Evolutionary conservation across 1,284 basidiomycete species (phyloP), one percentile per base, ranked within the genome.

Genomic region (Apiotrichum akiyoshidainum): DNA sequence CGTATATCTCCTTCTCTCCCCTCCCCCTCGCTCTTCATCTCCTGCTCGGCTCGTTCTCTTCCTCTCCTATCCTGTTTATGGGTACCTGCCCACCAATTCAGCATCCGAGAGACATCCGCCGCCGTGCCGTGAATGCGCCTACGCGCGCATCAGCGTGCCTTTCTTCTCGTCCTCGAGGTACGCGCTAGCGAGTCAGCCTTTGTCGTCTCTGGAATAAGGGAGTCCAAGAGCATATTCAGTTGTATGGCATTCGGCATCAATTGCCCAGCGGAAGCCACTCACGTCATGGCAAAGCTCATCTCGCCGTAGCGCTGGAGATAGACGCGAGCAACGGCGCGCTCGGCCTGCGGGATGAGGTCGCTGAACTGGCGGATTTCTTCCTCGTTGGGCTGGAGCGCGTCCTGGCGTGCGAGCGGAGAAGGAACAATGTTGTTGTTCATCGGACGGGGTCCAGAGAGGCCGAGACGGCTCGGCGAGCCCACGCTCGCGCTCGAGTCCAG

Each of bases 161-260:
- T 86, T 87, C 80, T 87, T 87, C 74, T 92, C 89, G 67, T 93
- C 90, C 65, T 92, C 90, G 34, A 93, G 79, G 74, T 91, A 93
- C 68, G 89, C 87, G 21, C 89, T 76, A 45, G 3, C 26, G 17
- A 17, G 16, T 19, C 40, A 17, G 40, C 40, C n/a, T 5, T 3
- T 8, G 14, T 41, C 40, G 14, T 16, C 37, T 39, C 37, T 39
- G 11, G 37, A 16, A 13, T 12, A 12, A 39, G 12, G 16, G 5
- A 6, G 19, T 21, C 35, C 16, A 7, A 12, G n/a, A n/a, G n/a
- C n/a, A n/a, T n/a, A n/a, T n/a, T n/a, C n/a, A n/a, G n/a, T n/a
- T n/a, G n/a, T n/a, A n/a, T n/a, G n/a, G n/a, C n/a, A n/a, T n/a
- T n/a, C n/a, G n/a, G n/a, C n/a, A n/a, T 31, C 26, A 31, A 31